These are phyloP conservation scores for Leccinum variicolor DNA, from an alignment of 768 basidiomycete genomes.

Conservation along the genomic window DNA sequence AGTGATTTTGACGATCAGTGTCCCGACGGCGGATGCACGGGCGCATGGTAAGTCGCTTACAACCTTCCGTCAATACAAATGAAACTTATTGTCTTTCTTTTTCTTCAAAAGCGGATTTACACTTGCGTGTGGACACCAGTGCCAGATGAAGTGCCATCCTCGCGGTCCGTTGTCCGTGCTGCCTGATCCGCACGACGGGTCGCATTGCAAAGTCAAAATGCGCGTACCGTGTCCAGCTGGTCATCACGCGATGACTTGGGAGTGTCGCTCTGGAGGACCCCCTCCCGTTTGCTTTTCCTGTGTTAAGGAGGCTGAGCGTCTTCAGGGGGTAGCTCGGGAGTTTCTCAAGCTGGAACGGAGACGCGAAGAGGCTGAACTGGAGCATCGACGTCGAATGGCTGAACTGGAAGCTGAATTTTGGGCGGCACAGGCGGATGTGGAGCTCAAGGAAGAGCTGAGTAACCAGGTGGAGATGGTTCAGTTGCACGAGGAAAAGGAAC, in stretches of 20 bases:
- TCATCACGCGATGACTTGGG: slow-evolving; percentile 40
- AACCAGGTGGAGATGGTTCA: slow-evolving; percentile 37
- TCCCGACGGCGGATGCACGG: slow-evolving; percentile 61
- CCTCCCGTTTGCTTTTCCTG: slow-evolving; percentile 40
- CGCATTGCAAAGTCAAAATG: slow-evolving; percentile 41
- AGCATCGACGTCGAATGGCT: slow-evolving; percentile 38
- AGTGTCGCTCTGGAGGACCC: slow-evolving; percentile 39
- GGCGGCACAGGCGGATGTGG: slow-evolving; percentile 5
- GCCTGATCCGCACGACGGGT: slow-evolving; percentile 10
- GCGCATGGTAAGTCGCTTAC: slow-evolving; percentile 46
- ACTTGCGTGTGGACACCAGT: slow-evolving; percentile 37
- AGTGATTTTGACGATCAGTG: slow-evolving; percentile 49
- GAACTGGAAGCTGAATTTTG: slow-evolving; percentile 39
- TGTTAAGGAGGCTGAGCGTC: slow-evolving; percentile 35
- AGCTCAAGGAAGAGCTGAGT: slow-evolving; percentile 24
- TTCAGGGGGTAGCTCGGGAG: slow-evolving; percentile 35
- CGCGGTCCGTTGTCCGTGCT: slow-evolving; percentile 37
- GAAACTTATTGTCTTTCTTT: slow-evolving; percentile 41
- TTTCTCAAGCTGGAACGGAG: slow-evolving; percentile 37
- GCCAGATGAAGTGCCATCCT: slow-evolving; percentile 56
- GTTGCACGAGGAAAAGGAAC: slow-evolving; percentile 16
- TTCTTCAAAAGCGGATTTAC: background rate
- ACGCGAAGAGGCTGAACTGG: slow-evolving; percentile 41
- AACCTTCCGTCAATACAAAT: background rate
- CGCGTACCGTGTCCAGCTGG: slow-evolving; percentile 36